Evolutionary conservation across 2,329 filamentous ascomycete species (phyloP).

Genomic region (Aspergillus hiratsukae): DNA sequence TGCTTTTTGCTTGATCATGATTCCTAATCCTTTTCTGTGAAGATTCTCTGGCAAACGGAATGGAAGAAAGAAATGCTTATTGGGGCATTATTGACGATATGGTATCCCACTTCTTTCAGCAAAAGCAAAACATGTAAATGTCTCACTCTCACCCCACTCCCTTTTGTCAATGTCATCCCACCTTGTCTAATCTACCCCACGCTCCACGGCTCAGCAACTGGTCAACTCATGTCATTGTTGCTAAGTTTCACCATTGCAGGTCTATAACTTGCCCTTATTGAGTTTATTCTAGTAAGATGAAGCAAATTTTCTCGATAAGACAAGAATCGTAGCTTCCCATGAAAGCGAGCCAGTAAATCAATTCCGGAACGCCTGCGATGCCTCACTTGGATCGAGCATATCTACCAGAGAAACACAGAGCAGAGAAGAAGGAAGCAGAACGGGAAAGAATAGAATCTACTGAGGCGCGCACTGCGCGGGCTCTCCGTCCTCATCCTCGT

Average conservation of each 20-base stretch:
- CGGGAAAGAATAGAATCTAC: slow-evolving; percentile 26
- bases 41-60: not conserved
- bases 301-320: not conserved
- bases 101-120: not conserved
- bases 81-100: not conserved
- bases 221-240: not conserved
- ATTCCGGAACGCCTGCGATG: slow-evolving; percentile 27
- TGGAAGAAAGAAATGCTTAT: not conserved
- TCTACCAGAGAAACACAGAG: slow-evolving; percentile 12
- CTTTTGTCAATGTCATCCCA: not conserved
- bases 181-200: slow-evolving; percentile 1
- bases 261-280: not conserved
- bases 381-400: slow-evolving; percentile 12
- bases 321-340: not conserved
- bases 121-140: not conserved
- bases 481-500: slow-evolving; percentile 46
- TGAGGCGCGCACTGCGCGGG: slow-evolving; percentile 48
- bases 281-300: not conserved
- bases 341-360: not conserved
- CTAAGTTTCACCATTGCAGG: not conserved
- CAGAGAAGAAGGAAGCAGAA: slow-evolving; percentile 3
- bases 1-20: not conserved
- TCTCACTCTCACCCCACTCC: not conserved
- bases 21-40: not conserved
- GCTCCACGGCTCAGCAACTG: not conserved